phyloP scores from a whole-genome alignment of 2,329 filamentous ascomycete species.

The Kalmusia sp. region DNA sequence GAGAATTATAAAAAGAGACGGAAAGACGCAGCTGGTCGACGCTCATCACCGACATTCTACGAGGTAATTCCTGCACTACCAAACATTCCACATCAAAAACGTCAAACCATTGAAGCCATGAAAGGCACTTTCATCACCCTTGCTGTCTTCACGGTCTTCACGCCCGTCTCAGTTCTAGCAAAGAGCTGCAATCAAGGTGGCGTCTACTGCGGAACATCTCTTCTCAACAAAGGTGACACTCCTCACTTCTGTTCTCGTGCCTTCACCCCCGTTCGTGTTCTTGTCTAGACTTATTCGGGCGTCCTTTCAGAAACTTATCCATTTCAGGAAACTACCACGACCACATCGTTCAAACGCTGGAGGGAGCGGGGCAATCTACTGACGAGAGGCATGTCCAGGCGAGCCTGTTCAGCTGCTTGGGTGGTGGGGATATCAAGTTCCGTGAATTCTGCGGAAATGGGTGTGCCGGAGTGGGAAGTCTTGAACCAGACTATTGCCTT shows the following conservation, averaged over 20 bases:
- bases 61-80: not conserved
- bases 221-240: not conserved
- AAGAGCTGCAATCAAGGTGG: not conserved
- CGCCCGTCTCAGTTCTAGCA: not conserved
- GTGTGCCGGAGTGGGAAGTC: not conserved
- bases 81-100: not conserved
- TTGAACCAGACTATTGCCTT: not conserved
- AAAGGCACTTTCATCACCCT: not conserved
- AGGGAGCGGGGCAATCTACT: not conserved
- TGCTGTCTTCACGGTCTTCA: not conserved
- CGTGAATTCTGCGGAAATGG: not conserved
- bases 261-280: not conserved
- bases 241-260: too few species aligned
- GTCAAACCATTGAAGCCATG: too few species aligned
- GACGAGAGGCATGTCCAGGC: not conserved
- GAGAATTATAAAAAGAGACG: too few species aligned
- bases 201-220: not conserved
- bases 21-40: too few species aligned
- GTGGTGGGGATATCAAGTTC: not conserved
- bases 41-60: too few species aligned
- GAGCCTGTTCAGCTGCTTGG: not conserved
- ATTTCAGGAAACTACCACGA: not conserved
- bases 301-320: not conserved
- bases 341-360: not conserved
- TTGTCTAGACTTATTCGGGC: not conserved